Base-by-base conservation (phyloP, 2,329 filamentous ascomycete genomes). In the Paracoccidioides brasiliensis region DNA sequence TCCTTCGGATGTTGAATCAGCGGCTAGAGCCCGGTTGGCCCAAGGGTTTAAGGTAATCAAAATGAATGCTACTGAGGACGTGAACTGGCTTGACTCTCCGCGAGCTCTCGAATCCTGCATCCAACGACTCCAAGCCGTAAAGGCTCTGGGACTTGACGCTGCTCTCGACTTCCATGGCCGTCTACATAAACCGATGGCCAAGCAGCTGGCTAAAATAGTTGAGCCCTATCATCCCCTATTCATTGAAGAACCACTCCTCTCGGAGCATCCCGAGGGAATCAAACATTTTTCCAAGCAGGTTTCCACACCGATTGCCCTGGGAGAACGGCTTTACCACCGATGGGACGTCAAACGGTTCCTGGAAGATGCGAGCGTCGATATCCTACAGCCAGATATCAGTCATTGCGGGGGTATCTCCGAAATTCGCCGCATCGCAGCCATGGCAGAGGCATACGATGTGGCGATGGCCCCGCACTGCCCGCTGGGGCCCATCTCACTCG, bases 91-190 rank as follows among this genome's bases (percentile, higher is more conserved):
- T 0, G 87, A 90, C 67, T 85, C 84, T 0, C 86, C 86, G 0
- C 73, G 76, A 0, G 76, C 76, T 0, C 74, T 90, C 0, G 76
- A 85, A 46, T 73, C 77, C 4, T 82, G 80, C 46, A 80, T 89
- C 2, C 80, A 86, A 56, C 77, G 86, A 1, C 72, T 90, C 10
- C 82, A 83, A 61, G 74, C 78, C 0, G 86, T 90, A 8, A 88
- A 85, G 65, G 75, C 76, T 0, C 70, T 88, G 0, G 85, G 85
- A 1, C 78, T 90, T 61, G 85, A 90, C 56, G 85, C 79, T 0
- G 87, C 82, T 1, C 76, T 90, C 32, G 87, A 90, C 63, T 90
- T 90, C 68, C 87, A 90, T 65, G 87, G 86, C 3, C 80, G 85
- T 7, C 74, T 88, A 0, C 86, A 90, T 69, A 85, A 84, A 58